Evolutionary conservation across 768 basidiomycete species (phyloP), one percentile per base, ranked within the genome.

Genomic region (Suillus discolor): DNA sequence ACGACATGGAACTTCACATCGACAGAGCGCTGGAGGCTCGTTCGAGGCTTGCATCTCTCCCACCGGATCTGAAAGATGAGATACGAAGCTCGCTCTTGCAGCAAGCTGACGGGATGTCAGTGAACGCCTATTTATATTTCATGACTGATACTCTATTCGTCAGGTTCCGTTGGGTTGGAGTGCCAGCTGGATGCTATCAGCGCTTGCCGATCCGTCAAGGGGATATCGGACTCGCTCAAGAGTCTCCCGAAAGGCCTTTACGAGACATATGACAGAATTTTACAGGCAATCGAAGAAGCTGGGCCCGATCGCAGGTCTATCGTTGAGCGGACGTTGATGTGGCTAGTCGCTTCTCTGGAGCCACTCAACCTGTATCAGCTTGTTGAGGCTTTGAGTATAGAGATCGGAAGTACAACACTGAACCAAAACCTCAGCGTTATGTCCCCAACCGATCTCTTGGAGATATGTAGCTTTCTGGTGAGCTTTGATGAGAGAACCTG

Each of bases 161-260:
- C 49, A 71, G 72, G 72, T 71, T 73, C 49, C 70, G 68, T 0
- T 73, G 72, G 72, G 68, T n/a, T 70, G 3, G 62, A 73, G 5
- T 73, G 72, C 39, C 72, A 73, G 4, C 63, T 72, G 4, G 64
- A 73, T 49, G 49, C 65, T 0, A 38, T 73, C 5, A 57, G 63
- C 7, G 61, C 55, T 47, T 72, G 72, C 36, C 28, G 61, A 42
- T 62, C 68, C 0, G 55, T 9, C 39, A 13, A 42, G 20, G 67
- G 70, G 7, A 47, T 72, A 13, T 51, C 68, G 20, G 42, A 64
- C 36, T 65, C 70, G 18, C 70, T 72, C 11, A 49, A 69, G 7
- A 66, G 62, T 44, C 51, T 71, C 6, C 70, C 72, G 0, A 45
- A 31, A 20, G 72, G 68, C 16, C 70, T 73, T 31, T 62, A 72